Evolutionary conservation across 2,329 filamentous ascomycete species (phyloP).

Genomic region (Moelleriella libera): DNA sequence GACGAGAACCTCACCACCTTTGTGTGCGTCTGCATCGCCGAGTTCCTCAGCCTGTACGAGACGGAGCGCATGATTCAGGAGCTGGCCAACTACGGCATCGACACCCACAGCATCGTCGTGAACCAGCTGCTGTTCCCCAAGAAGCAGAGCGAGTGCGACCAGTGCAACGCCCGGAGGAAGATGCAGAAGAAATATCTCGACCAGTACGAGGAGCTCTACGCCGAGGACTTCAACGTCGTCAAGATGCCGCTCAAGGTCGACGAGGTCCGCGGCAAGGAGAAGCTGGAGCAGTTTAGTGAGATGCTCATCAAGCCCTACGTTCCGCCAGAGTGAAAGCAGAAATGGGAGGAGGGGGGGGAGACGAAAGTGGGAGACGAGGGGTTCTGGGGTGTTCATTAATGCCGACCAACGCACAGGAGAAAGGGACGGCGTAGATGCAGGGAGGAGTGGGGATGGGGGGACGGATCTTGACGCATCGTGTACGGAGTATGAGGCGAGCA

Average conservation of each 20-base stretch:
- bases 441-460: background rate
- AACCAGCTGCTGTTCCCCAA: constrained; percentile 95
- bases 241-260: constrained; percentile 95
- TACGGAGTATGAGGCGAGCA: background rate
- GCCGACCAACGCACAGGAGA: background rate
- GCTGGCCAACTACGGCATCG: constrained; percentile 81
- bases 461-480: background rate
- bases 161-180: constrained; percentile 86
- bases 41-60: constrained; percentile 94
- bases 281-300: constrained; percentile 76
- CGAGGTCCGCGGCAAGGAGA: constrained; percentile 91
- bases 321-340: constrained; percentile 35
- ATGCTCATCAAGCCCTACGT: constrained; percentile 69
- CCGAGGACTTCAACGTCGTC: constrained; percentile 91
- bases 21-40: constrained; percentile 94
- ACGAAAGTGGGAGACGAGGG: background rate
- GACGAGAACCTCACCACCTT: constrained; percentile 91
- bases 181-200: constrained; percentile 99
- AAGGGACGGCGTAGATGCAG: background rate
- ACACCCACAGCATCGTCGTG: constrained; percentile 94
- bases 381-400: background rate
- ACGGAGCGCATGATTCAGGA: constrained; percentile 99
- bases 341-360: background rate
- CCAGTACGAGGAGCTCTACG: constrained; percentile 96
- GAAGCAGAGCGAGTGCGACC: constrained; percentile 72